Base-by-base conservation (phyloP, 495 filamentous ascomycete species). In the Gamarada debralockiae region DNA sequence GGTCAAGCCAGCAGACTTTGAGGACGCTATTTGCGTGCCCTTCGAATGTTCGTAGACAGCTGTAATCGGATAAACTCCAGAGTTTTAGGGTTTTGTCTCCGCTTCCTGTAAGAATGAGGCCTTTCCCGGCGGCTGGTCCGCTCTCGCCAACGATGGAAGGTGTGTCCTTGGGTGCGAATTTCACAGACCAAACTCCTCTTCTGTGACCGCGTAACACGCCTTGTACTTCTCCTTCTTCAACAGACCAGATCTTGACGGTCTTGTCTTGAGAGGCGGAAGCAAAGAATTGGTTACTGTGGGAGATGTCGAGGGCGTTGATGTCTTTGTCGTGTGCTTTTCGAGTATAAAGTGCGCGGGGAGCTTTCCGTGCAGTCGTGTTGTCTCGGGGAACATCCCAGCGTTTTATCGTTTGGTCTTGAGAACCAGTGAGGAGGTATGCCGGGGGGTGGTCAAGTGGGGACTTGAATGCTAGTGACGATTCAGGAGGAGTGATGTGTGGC, bases 281-380 rank as follows among this genome's bases (percentile, higher is more conserved):
- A 66, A 97, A 96, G 1, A 95, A 67, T 14, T 77, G 74, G 13
- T 78, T 78, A 13, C 75, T 73, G 21, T 83, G 78, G 57, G 85
- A 86, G 29, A 92, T 75, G 50, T 93, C 89, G 15, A 99, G 73
- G 3, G 93, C 90, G 58, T 99, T 99, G 72, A 99, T 99, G 57
- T 99, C 93, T 60, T 97, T 99, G 52, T 99, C 93, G 67, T 99
- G 93, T 2, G 93, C 95, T 69, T 96, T 89, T 29, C 92, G 80
- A 4, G 92, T 96, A 59, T 89, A 95, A 14, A 79, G 60, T 6
- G 89, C 83, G 60, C 79, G 77, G 55, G 44, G 71, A 57, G 20
- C 73, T 60, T 54, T 77, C 66, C 34, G 68, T 59, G 51, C 74
- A 72, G 40, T 70, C 13, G 70, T 62, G 23, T 59, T 70, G 39